phyloP scores from a whole-genome alignment of 2,329 filamentous ascomycete genomes.

The Emericellopsis cladophorae region DNA sequence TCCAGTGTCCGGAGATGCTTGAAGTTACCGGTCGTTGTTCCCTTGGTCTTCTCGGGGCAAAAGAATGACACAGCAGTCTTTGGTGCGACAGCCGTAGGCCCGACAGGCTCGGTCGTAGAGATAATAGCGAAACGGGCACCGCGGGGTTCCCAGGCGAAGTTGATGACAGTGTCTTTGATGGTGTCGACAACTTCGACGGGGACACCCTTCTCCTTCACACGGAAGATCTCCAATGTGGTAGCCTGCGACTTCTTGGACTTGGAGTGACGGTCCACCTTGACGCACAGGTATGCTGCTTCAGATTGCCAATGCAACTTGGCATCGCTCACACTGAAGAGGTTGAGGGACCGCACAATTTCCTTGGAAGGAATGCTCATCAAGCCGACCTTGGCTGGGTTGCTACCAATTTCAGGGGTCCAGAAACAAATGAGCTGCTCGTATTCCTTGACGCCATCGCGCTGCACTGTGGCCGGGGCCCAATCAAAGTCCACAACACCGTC shows the following conservation, averaged over 20 bases:
- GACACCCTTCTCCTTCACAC: slow-evolving; percentile 91
- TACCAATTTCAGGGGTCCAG: slow-evolving; percentile 97
- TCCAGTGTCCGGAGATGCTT: slow-evolving; percentile 90
- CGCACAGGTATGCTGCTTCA: slow-evolving; percentile 83
- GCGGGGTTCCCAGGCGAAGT: slow-evolving; percentile 99
- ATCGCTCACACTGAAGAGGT: slow-evolving; percentile 95
- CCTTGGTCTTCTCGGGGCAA: slow-evolving; percentile 91
- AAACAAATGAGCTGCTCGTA: slow-evolving; percentile 97
- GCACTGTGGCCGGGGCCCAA: slow-evolving; percentile 78
- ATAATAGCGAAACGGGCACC: slow-evolving; percentile 96
- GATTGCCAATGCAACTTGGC: slow-evolving; percentile 99
- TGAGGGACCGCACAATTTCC: slow-evolving; percentile 84
- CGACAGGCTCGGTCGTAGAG: slow-evolving; percentile 74
- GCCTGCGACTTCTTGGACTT: slow-evolving; percentile 98
- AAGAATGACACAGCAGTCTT: slow-evolving; percentile 97
- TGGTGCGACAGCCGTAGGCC: slow-evolving; percentile 68
- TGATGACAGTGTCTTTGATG: slow-evolving; percentile 97
- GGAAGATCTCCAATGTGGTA: slow-evolving; percentile 97
- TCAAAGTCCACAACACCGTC: slow-evolving; percentile 97
- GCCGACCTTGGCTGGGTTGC: slow-evolving; percentile 93
- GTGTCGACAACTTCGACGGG: slow-evolving; percentile 96
- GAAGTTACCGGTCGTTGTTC: slow-evolving; percentile 73
- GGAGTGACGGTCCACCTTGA: slow-evolving; percentile 97
- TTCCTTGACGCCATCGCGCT: slow-evolving; percentile 72
- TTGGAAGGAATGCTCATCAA: slow-evolving; percentile 95